These are phyloP conservation scores for Pelargonium myrrhifolium DNA, from an alignment of 441 rosid genomes.

Conservation along the genomic window DNA sequence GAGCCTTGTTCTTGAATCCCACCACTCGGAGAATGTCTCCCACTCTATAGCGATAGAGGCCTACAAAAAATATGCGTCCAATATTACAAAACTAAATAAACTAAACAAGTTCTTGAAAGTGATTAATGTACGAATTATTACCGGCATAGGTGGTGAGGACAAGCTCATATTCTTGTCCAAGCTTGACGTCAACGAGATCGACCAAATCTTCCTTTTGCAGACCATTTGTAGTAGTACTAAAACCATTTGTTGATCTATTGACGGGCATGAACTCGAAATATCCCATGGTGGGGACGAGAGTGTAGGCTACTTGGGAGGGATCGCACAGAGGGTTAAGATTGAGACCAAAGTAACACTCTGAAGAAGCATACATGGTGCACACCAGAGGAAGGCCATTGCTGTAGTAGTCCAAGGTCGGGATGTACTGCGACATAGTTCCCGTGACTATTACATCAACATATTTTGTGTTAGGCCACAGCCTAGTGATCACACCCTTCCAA, in stretches of 20 bases:
- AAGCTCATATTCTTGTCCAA: slow-evolving; percentile 56
- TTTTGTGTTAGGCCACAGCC: slow-evolving; percentile 42
- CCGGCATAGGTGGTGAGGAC: slow-evolving; percentile 69
- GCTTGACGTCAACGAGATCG: slow-evolving; percentile 53
- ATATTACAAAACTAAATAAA: background rate
- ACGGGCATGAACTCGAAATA: slow-evolving; percentile 64
- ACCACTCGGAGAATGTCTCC: slow-evolving; percentile 56
- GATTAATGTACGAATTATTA: slow-evolving; percentile 15
- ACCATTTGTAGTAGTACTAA: slow-evolving; percentile 5
- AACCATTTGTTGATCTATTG: slow-evolving; percentile 14
- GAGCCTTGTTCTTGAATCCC: slow-evolving; percentile 63
- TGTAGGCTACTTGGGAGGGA: slow-evolving; percentile 55
- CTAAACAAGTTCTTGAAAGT: background rate
- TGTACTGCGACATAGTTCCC: slow-evolving; percentile 71
- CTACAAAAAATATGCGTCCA: too few species aligned
- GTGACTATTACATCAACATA: slow-evolving; percentile 63
- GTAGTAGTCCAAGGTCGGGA: slow-evolving; percentile 54
- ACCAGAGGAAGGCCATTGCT: slow-evolving; percentile 58
- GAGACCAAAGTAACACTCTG: slow-evolving; percentile 66
- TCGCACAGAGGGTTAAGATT: slow-evolving; percentile 52
- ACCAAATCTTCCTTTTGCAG: slow-evolving; percentile 27
- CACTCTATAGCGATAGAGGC: slow-evolving; percentile 57
- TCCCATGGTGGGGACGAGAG: slow-evolving; percentile 63
- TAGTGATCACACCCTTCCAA: slow-evolving; percentile 44
- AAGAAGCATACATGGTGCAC: slow-evolving; percentile 71